Conservation (phyloP, 805 yeast species). For the Sugiyamaella lignohabitans region DNA sequence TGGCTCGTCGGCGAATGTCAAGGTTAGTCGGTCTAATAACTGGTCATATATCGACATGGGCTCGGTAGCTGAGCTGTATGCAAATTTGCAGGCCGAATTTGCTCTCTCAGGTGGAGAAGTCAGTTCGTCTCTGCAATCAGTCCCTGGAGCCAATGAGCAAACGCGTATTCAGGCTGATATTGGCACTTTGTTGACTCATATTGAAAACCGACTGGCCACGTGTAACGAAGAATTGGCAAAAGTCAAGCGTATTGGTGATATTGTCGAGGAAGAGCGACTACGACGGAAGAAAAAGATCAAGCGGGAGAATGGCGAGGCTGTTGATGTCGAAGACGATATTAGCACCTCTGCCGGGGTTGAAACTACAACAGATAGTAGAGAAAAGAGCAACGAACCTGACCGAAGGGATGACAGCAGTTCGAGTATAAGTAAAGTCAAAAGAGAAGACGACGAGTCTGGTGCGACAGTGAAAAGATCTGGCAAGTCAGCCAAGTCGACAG, state of each 20-base stretch:
- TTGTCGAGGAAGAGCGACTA: conserved; percentile 6
- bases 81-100: not conserved
- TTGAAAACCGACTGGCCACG: conserved; percentile 4
- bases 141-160: conserved; percentile 2
- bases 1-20: not conserved
- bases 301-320: conserved; percentile 4
- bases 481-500: conserved; percentile 1
- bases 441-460: not conserved
- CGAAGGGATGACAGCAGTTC: not conserved
- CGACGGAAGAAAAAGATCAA: not conserved
- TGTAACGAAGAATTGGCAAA: conserved; percentile 1
- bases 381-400: conserved; percentile 9
- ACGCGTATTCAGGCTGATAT: conserved; percentile 6
- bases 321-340: too few relatives aligned
- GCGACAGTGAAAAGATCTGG: conserved; percentile 2
- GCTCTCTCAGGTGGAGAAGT: not conserved
- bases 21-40: not conserved
- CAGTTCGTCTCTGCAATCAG: not conserved
- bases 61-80: not conserved
- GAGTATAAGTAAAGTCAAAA: conserved; percentile 2
- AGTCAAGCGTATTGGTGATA: conserved; percentile 1
- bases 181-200: not conserved
- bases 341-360: too few relatives aligned
- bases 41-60: not conserved
- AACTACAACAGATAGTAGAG: too few relatives aligned